Base-by-base conservation (phyloP, 208 protist species). In the Leishmania guyanensis region DNA sequence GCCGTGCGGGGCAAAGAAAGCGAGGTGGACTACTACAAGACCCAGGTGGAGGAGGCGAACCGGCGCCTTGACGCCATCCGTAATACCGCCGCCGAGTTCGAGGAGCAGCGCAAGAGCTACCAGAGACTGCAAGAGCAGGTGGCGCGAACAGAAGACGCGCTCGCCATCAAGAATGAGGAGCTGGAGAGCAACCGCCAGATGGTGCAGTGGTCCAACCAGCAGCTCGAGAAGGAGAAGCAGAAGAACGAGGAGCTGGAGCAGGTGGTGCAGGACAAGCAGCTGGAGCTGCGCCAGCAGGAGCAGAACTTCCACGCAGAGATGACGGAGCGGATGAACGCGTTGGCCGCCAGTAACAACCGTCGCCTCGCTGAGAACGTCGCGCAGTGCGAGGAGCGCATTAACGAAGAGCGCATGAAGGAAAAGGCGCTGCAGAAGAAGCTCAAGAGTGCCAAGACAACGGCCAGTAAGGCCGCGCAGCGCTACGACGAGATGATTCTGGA, bases 401-500 rank as follows among this genome's bases (percentile, higher is more conserved):
- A 81, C 20, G 91, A 95, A 46, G 93, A 98, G 80, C 95, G 96
- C 33, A 84, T 81, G 36, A 93, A 94, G 75, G 91, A 97, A 79
- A 92, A 95, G 71, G 50, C 85, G 62, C 87, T 97, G 74, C 89
- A 93, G 64, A 96, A 98, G 88, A 96, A 96, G 83, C 81, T 98
- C 20, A 98, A 98, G 84, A 90, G 75, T 36, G 91, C 95, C 80
- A 95, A 94, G 87, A 83, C 88, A 3, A 89, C 86, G 43, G 88
- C 95, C 20, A 88, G 90, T 70, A 98, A 97, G 87, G 92, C 87
- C 33, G 93, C 92, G 33, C 95, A 98, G 81, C 91, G 93, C 54
- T 98, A 97, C 84, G 95, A 98, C 80, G 95, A 98, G 85, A 96
- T 98, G 92, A 96, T 98, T 70, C 82, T 98, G 26, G 93, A 98